Evolutionary conservation across 495 filamentous ascomycete species (phyloP), one percentile per base, ranked within the genome.

Genomic region (Xylaria cubensis): DNA sequence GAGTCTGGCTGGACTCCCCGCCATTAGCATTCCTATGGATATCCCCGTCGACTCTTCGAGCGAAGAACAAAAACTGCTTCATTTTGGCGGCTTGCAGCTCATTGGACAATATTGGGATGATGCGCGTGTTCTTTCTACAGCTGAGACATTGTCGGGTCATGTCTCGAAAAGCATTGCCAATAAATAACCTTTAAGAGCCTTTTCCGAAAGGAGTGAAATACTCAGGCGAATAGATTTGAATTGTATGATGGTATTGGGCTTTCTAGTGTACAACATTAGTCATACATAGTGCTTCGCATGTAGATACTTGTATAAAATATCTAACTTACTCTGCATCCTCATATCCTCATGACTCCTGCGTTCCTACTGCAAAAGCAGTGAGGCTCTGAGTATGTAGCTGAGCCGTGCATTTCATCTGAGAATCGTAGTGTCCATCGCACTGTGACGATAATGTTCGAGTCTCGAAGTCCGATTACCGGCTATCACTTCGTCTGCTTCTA

Each of bases 31-130:
- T 13, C 97, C 96, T 4, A 87, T 95, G 63, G 73, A 73, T 64
- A 76, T 80, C 5, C 74, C 76, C 2, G 76, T 78, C 36, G 77
- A 79, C 10, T 69, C 78, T 5, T 65, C 74, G 6, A 79, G 80
- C 15, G 75, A 74, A 8, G 74, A 80, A 51, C 74, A 72, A 13
- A 76, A 39, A 26, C 64, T 79, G 39, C 53, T 74, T 29, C 69
- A 42, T 29, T 79, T 89, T 55, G 87, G 89, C 9, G 96, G 97
- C 0, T 87, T 99, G 72, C 96, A 99, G 79, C 80, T 98, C 9
- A 90, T 98, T 72, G 94, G 91, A 24, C 96, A 99, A 79, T 98
- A 92, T 80, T 95, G 93, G 46, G 92, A 97, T 74, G 96, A 99
- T 83, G 86, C 89, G 41, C 74, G 86, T 61, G 79, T 94, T 32